phyloP scores from a whole-genome alignment of 345 rosid species.

The Salix koriyanagi region DNA sequence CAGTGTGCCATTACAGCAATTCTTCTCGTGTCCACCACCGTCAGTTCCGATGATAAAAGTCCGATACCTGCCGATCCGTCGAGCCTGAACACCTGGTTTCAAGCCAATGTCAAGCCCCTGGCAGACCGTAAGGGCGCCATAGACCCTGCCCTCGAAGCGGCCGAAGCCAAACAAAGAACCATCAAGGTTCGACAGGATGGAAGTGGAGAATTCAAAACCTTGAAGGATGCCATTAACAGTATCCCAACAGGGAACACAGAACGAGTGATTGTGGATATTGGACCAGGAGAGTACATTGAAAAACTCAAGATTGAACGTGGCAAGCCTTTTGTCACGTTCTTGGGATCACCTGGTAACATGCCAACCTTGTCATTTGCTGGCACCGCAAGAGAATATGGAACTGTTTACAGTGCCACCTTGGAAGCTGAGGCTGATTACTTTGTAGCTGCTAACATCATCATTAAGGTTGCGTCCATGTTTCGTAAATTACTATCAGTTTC shows the following conservation, averaged over 20 bases:
- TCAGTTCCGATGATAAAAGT: constrained; percentile 13
- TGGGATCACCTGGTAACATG: constrained; percentile 35
- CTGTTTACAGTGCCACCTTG: constrained; percentile 60
- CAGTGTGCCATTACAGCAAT: background rate
- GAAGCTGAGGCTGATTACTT: constrained; percentile 55
- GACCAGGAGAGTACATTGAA: constrained; percentile 47
- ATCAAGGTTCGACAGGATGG: constrained; percentile 48
- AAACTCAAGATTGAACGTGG: constrained; percentile 39
- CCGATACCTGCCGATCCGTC: constrained; percentile 37
- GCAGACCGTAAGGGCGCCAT: constrained; percentile 31
- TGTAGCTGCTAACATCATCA: constrained; percentile 44
- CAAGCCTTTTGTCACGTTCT: constrained; percentile 50
- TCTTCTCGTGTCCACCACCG: background rate
- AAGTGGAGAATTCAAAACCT: constrained; percentile 42
- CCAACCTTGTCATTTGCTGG: constrained; percentile 42
- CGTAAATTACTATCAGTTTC: background rate
- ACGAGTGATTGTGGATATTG: constrained; percentile 52
- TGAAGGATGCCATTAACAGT: constrained; percentile 48
- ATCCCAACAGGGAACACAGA: constrained; percentile 38
- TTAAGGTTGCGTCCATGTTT: constrained; percentile 33
- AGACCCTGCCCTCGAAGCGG: constrained; percentile 41
- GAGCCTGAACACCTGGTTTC: constrained; percentile 39
- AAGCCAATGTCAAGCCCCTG: constrained; percentile 28
- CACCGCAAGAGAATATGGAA: constrained; percentile 50
- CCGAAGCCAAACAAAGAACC: constrained; percentile 32